Evolutionary conservation across 2,329 filamentous ascomycete genomes (phyloP).

Genomic region (Rutstroemia sp.): DNA sequence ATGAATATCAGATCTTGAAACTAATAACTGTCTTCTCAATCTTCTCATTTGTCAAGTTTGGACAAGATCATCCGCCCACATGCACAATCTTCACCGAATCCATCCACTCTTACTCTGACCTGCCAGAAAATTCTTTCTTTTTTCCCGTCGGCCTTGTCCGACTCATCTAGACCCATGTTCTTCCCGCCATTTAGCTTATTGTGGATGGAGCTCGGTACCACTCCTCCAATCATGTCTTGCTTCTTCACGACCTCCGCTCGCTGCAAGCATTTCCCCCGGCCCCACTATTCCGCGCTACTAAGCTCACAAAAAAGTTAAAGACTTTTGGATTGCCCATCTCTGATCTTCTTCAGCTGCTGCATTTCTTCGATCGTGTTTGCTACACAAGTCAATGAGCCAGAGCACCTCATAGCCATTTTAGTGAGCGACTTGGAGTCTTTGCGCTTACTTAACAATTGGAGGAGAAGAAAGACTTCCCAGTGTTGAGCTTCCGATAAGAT

Average conservation of each 20-base stretch:
- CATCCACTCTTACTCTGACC: background rate
- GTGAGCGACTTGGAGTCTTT: conserved; percentile 32
- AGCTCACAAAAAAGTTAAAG: conserved; percentile 1
- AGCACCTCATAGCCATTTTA: conserved; percentile 11
- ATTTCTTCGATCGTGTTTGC: background rate
- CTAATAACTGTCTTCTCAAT: background rate
- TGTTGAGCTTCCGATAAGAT: background rate
- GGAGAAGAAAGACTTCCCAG: conserved; percentile 27
- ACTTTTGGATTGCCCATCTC: background rate
- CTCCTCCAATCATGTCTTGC: background rate
- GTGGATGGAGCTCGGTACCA: background rate
- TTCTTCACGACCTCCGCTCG: background rate
- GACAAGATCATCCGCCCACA: background rate
- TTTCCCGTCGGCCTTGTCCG: conserved; percentile 6
- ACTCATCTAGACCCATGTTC: conserved; percentile 1
- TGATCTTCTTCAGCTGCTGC: background rate
- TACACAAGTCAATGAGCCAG: background rate
- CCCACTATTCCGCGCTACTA: conserved; percentile 2
- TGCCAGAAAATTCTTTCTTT: background rate
- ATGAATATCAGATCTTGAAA: background rate
- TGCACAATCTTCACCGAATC: background rate
- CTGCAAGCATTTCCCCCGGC: background rate
- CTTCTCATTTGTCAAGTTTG: background rate
- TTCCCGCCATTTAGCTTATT: background rate
- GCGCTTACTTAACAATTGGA: conserved; percentile 22